Evolutionary conservation across 208 protist species (phyloP), one percentile per base, ranked within the genome.

Genomic region (Porcisia deanei): DNA sequence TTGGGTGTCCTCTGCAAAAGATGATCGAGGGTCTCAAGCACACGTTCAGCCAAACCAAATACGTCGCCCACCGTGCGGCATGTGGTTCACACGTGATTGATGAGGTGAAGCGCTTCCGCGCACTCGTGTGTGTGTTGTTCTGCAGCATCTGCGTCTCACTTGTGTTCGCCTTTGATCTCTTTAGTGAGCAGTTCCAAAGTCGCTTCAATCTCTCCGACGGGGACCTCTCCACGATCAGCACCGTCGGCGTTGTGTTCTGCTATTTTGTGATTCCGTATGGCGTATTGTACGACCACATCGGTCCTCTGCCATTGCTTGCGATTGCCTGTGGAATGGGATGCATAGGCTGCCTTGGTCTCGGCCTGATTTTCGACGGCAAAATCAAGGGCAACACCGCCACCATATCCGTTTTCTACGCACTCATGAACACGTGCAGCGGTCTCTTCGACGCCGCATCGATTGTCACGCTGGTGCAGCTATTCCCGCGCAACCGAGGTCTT

Each of bases 191-290:
- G 61, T 87, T 92, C 57, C 72, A 76, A 60, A 67, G 49, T 8
- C 75, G 77, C 55, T 92, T 82, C 66, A 54, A 76, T 73, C 80
- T 92, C 65, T 84, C 80, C 76, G 85, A 80, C 43, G 88, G 90
- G 55, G 85, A 94, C 61, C 80, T 88, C 37, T 89, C 85, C 37
- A 92, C 88, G 25, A 88, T 92, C 79, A 92, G 88, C 76, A 91
- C 88, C 1, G 86, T 91, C 25, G 86, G 88, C 41, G 70, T 87
- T 7, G 85, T 86, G 43, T 88, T 92, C 85, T 91, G 86, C 70
- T 91, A 90, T 81, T 92, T 92, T 74, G 78, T 83, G n/a, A 43
- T 92, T 53, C 88, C 88, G 4, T 92, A 89, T 74, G 84, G 84
- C n/a, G 39, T 92, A 16, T 52, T 92, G 22, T 92, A 88, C 75